Conservation (phyloP, 768 basidiomycete species). For the Leccinum truebloodii region DNA sequence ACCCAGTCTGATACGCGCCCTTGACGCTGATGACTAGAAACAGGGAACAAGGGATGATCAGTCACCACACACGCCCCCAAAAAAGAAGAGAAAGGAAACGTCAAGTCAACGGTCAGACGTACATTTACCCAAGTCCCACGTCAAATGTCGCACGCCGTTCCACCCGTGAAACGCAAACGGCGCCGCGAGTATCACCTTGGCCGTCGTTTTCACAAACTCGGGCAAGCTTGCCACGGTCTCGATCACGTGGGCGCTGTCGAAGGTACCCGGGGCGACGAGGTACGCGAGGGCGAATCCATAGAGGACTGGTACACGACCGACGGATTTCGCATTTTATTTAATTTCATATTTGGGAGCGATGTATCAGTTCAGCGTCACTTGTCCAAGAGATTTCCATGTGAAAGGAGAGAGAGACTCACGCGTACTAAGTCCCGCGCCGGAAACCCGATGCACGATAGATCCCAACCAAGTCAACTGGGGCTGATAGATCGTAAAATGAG, state of each 20-base stretch:
- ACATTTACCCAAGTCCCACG: constrained; percentile 92
- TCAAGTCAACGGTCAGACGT: constrained; percentile 35
- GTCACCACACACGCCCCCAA: neutral
- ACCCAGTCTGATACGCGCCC: constrained; percentile 78
- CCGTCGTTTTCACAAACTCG: constrained; percentile 69
- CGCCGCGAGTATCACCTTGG: constrained; percentile 76
- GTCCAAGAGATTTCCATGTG: neutral
- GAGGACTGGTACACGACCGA: constrained; percentile 52
- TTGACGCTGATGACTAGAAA: constrained; percentile 74
- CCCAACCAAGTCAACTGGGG: constrained; percentile 89
- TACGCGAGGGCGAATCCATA: constrained; percentile 89
- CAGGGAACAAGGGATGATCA: neutral
- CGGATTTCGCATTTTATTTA: neutral
- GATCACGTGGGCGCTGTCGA: constrained; percentile 78
- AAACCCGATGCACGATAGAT: constrained; percentile 86
- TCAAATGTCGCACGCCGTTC: constrained; percentile 89
- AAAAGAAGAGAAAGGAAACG: neutral
- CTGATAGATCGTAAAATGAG: constrained; percentile 97
- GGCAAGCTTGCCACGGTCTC: constrained; percentile 72
- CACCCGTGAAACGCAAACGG: constrained; percentile 90
- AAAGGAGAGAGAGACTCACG: constrained; percentile 15
- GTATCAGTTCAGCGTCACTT: neutral
- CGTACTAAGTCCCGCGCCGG: constrained; percentile 77
- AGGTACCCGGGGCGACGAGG: constrained; percentile 75
- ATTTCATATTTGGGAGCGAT: neutral